Base-by-base conservation (phyloP, 306 rosid species). In the Citrullus colocynthis region DNA sequence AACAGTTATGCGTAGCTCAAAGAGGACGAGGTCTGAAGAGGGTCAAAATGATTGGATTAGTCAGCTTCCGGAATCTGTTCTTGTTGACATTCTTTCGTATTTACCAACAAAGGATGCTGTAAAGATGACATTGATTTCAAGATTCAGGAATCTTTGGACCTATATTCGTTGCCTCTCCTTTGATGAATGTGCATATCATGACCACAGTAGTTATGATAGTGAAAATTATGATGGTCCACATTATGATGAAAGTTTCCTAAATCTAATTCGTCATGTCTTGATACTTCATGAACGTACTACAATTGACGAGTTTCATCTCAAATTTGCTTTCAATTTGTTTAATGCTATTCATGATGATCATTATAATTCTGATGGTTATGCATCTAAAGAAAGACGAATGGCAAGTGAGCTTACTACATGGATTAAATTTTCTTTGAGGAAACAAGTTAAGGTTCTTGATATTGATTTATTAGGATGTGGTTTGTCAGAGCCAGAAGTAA, bases 351-450 rank as follows among this genome's bases (percentile, higher is more conserved):
- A 51, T 73, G 45, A 30, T 15, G 77, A 73, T 32, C 61, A 41
- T 9, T 42, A 24, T 51, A 17, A 73, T 18, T 51, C 62, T 21
- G 24, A 17, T 73, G 52, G 52, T 2, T 73, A 73, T 7, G 77
- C 62, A 24, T 49, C n/a, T 3, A 73, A 52, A 18, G 77, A 73
- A 45, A 49, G 28, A 32, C 59, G 42, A 34, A 73, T 73, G 59
- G 61, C 77, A 51, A 28, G 61, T 73, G 77, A 73, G 45, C 61
- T 73, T 15, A 73, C 59, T 16, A 30, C 77, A 37, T 73, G 77
- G 77, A 34, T 73, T 73, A 30, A 32, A 16, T 73, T 73, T 73
- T n/a, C 62, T 73, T 7, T 49, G 77, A 73, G 48, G 77, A 73
- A 73, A 52, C 42, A 51, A 49, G 77, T 73, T 15, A 73, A 73